Conservation (phyloP, 352 stramenopile genomes). For the Phytophthora lateralis region DNA sequence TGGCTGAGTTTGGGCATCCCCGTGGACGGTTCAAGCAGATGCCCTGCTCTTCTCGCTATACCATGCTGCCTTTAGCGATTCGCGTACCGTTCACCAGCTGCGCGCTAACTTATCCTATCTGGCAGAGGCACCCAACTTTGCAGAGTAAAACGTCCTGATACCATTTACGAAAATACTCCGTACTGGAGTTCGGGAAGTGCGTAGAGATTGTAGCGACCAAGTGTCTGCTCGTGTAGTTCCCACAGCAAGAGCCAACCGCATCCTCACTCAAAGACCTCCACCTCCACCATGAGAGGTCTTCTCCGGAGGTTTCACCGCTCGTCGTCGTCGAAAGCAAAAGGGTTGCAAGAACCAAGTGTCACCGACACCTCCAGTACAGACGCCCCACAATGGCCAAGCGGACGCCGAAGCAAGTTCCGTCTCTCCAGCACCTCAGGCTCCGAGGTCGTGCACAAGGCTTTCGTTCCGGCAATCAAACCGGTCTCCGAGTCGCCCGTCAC, state of each 20-base stretch:
- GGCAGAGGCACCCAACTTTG: slow-evolving; percentile 9
- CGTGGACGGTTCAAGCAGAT: slow-evolving; percentile 6
- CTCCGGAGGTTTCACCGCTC: slow-evolving; percentile 27
- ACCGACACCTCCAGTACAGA: slow-evolving; percentile 2
- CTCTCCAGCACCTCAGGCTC: slow-evolving; percentile 8
- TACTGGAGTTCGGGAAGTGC: slow-evolving; percentile 12
- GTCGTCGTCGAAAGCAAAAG: slow-evolving; percentile 3
- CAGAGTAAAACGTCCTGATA: slow-evolving; percentile 2
- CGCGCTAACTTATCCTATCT: slow-evolving; percentile 14
- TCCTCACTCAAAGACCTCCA: not conserved
- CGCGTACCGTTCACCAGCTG: slow-evolving; percentile 18
- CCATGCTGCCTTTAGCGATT: slow-evolving; percentile 8
- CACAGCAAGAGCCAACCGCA: not conserved
- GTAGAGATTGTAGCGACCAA: not conserved
- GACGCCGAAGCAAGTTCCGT: slow-evolving; percentile 14
- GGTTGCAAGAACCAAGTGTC: not conserved
- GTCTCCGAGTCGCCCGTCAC: slow-evolving; percentile 7
- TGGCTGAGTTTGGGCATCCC: too few species aligned
- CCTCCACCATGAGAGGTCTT: slow-evolving; percentile 21
- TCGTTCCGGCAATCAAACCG: slow-evolving; percentile 1
- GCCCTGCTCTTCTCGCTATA: slow-evolving; percentile 1
- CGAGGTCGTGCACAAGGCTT: slow-evolving; percentile 10
- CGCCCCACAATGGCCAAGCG: slow-evolving; percentile 5
- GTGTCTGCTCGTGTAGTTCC: not conserved
- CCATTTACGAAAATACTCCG: slow-evolving; percentile 29